These are phyloP conservation scores for Tylopilus sp. DNA, from an alignment of 768 basidiomycete species.

Conservation along the genomic window DNA sequence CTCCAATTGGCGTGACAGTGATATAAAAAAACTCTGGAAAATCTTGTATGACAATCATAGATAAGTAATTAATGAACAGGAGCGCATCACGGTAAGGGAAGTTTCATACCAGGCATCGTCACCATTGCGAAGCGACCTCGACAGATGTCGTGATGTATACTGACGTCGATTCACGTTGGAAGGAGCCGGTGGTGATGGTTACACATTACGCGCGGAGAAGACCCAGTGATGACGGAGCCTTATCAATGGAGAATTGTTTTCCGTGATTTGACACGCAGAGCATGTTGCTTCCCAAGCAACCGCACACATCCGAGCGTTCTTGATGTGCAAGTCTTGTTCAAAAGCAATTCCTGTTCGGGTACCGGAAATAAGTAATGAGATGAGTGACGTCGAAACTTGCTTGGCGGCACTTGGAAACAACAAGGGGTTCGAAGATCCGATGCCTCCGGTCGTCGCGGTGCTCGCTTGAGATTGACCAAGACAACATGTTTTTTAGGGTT, in stretches of 20 bases:
- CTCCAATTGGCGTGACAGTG: neutral
- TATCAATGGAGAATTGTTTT: neutral
- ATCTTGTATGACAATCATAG: neutral
- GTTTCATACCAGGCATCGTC: neutral
- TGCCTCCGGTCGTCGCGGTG: neutral
- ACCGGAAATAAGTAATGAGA: neutral
- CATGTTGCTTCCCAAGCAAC: neutral
- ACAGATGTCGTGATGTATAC: neutral
- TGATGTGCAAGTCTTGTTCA: neutral
- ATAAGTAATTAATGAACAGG: neutral
- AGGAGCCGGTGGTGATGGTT: constrained; percentile 2
- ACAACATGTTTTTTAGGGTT: neutral
- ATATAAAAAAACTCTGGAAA: neutral
- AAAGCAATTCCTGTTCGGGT: neutral
- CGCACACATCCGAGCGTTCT: neutral
- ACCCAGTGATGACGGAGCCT: neutral
- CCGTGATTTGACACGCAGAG: neutral
- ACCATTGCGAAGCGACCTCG: neutral
- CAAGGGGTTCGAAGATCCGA: neutral
- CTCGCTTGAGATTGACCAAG: neutral
- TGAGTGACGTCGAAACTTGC: neutral
- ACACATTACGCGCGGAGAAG: neutral
- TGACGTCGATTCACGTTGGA: neutral
- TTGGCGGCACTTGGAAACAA: neutral
- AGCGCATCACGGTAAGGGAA: neutral